phyloP scores from a whole-genome alignment of 2,329 filamentous ascomycete genomes.

The Colletotrichum sp. region DNA sequence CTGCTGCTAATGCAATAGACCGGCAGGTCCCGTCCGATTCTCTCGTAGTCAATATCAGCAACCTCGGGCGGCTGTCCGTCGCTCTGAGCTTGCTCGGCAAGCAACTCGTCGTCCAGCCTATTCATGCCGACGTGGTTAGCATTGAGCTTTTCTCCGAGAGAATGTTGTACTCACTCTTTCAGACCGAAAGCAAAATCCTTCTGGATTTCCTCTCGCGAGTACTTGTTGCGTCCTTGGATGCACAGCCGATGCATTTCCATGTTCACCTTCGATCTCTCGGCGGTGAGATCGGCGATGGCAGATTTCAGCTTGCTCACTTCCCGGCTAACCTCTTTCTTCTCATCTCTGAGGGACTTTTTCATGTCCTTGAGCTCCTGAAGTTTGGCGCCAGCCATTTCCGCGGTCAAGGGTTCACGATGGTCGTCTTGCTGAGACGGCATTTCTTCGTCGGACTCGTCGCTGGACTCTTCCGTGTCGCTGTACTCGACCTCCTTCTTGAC shows the following conservation, averaged over 20 bases:
- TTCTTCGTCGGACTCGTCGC: neutral
- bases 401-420: neutral
- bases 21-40: conserved; percentile 58
- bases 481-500: neutral
- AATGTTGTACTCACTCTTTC: conserved; percentile 48
- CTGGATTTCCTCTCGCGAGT: conserved; percentile 40
- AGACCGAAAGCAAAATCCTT: conserved; percentile 29
- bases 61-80: neutral
- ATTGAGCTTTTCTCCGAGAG: conserved; percentile 51
- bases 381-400: neutral
- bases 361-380: neutral
- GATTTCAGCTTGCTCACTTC: neutral
- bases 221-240: conserved; percentile 61
- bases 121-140: conserved; percentile 31
- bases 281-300: neutral
- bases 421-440: neutral
- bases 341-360: neutral
- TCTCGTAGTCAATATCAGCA: conserved; percentile 60
- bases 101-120: conserved; percentile 10
- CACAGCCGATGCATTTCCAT: conserved; percentile 33
- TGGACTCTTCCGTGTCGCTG: neutral
- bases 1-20: conserved; percentile 70
- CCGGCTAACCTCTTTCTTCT: neutral
- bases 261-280: neutral
- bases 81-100: neutral